These are phyloP conservation scores for Chrysoporthe puriensis DNA, from an alignment of 2,329 filamentous ascomycete species.

Conservation along the genomic window DNA sequence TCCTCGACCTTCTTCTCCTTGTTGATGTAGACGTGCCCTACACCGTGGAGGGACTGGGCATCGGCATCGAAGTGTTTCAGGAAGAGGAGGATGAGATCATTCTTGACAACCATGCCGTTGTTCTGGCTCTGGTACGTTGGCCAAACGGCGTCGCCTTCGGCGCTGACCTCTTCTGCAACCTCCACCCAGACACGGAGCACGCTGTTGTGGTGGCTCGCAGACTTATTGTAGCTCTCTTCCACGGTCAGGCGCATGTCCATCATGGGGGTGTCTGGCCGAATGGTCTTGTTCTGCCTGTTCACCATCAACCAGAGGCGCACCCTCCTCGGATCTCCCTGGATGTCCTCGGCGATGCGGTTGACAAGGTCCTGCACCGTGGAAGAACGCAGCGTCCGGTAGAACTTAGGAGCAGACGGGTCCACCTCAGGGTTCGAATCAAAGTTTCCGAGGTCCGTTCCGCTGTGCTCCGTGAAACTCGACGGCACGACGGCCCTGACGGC, in stretches of 20 bases:
- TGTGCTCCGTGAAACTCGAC: constrained; percentile 77
- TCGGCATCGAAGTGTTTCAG: constrained; percentile 89
- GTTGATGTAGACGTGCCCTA: constrained; percentile 84
- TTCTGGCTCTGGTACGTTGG: constrained; percentile 63
- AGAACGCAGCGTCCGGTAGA: constrained; percentile 74
- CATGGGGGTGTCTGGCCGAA: constrained; percentile 86
- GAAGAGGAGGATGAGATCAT: constrained; percentile 78
- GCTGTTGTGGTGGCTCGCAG: constrained; percentile 66
- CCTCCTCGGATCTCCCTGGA: constrained; percentile 67
- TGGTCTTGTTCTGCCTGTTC: constrained; percentile 96
- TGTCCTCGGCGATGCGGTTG: constrained; percentile 69
- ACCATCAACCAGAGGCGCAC: constrained; percentile 96
- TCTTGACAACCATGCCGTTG: constrained; percentile 60
- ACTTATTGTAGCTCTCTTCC: constrained; percentile 65
- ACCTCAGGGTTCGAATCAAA: constrained; percentile 61
- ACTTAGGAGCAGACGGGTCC: constrained; percentile 70
- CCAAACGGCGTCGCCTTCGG: constrained; percentile 74
- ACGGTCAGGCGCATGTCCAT: constrained; percentile 76
- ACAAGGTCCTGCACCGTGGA: constrained; percentile 78
- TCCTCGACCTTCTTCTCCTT: constrained; percentile 89
- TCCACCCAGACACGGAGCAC: constrained; percentile 88
- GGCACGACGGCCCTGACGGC: constrained; percentile 81
- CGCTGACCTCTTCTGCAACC: constrained; percentile 66
- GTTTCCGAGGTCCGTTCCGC: constrained; percentile 80
- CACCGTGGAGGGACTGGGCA: constrained; percentile 73